Evolutionary conservation across 1,284 basidiomycete genomes (phyloP), one percentile per base, ranked within the genome.

Genomic region (Trichosporon sp.): DNA sequence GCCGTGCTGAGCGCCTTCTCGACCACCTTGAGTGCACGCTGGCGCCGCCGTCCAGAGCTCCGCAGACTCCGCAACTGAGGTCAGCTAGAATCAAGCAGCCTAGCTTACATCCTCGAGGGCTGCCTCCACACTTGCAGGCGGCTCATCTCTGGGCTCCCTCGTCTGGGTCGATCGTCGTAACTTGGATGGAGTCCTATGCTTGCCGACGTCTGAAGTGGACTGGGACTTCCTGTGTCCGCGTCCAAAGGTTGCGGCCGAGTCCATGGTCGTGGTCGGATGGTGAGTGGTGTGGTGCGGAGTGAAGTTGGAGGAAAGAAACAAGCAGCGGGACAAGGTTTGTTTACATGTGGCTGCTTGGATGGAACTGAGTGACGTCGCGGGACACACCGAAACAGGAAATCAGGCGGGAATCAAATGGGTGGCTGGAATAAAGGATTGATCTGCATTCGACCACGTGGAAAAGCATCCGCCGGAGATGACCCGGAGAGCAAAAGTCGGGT

Each of bases 181-280:
- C 21, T 26, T 38, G n/a, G 67, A n/a, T 2, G 64, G 51, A 3
- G 67, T 51, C 19, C 26, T 56, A 12, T n/a, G 35, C 14, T 51
- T 43, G 61, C 65, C 43, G 35, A 51, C 61, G 48, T 61, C 78
- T 11, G 79, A 80, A 0, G 79, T 79, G 7, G 79, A 80, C 38
- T 78, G 78, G 1, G 78, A 78, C 70, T 82, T 82, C 35, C 79
- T 70, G 68, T 82, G 80, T 14, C 75, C 66, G 59, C 59, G 32
- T 32, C 59, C 59, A 12, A 35, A 35, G 31, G 59, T 61, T 21
- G 16, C 70, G 56, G 65, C 56, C 43, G 11, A 70, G 7, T 61
- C 59, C 59, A 61, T 61, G 31, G 32, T 61, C 31, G 14, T n/a
- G n/a, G n/a, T n/a, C n/a, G n/a, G n/a, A n/a, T n/a, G n/a, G n/a